These are phyloP conservation scores for Trichoderma sp. DNA, from an alignment of 2,329 filamentous ascomycete genomes.

Conservation along the genomic window DNA sequence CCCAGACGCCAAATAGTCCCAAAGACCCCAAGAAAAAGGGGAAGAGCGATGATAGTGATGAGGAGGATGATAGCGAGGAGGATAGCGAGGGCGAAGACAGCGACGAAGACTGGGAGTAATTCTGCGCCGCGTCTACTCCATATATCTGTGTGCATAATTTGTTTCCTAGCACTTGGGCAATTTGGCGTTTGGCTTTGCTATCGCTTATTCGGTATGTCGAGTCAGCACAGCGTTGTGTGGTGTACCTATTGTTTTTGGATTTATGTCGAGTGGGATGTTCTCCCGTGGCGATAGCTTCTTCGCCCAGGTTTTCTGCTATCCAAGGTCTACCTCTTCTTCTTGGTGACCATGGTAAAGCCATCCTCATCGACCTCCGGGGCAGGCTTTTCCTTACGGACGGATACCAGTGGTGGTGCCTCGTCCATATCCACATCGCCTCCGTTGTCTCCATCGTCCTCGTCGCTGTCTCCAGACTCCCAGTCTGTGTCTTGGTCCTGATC, in stretches of 20 bases:
- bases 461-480: conserved; percentile 64
- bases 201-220: conserved; percentile 28
- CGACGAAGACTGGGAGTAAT: conserved; percentile 78
- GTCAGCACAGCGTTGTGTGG: conserved; percentile 21
- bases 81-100: conserved; percentile 52
- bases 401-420: conserved; percentile 67
- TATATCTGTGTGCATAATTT: conserved; percentile 15
- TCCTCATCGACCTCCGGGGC: conserved; percentile 78
- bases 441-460: conserved; percentile 61
- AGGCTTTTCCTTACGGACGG: conserved; percentile 62
- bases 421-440: conserved; percentile 67
- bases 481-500: conserved; percentile 62
- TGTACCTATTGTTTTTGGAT: conserved; percentile 30
- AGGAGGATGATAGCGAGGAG: conserved; percentile 46
- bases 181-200: conserved; percentile 42
- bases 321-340: conserved; percentile 63
- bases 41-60: conserved; percentile 41
- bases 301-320: background rate
- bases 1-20: conserved; percentile 77
- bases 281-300: background rate
- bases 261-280: background rate
- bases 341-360: conserved; percentile 75
- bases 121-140: conserved; percentile 3
- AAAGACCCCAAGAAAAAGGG: conserved; percentile 58
- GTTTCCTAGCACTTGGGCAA: conserved; percentile 34